phyloP scores from a whole-genome alignment of 129 eudicot genomes.

The Escallonia rubra region DNA sequence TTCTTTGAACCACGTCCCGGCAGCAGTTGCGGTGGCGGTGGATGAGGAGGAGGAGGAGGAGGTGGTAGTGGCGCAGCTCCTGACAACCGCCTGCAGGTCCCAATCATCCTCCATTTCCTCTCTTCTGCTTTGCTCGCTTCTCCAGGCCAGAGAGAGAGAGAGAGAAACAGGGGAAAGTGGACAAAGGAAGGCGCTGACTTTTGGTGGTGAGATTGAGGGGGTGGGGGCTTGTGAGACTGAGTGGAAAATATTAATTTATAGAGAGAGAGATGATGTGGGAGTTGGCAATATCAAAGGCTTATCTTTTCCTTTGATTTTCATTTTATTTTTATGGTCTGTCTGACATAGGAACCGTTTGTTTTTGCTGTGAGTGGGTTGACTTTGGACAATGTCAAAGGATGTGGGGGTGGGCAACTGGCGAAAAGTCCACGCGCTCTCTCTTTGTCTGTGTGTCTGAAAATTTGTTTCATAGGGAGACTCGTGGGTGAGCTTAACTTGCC shows the following conservation, averaged over 20 bases:
- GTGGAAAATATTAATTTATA: conserved; percentile 34
- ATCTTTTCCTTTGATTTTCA: conserved; percentile 1
- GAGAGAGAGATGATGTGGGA: conserved; percentile 12
- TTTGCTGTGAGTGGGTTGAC: conserved; percentile 46
- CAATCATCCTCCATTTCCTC: conserved; percentile 59
- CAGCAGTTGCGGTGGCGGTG: conserved; percentile 21
- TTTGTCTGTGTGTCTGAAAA: neutral
- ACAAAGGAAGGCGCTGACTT: conserved; percentile 99
- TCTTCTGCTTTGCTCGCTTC: neutral
- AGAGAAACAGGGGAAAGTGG: conserved; percentile 16
- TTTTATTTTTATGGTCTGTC: neutral
- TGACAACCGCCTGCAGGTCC: conserved; percentile 93
- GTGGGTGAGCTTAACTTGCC: conserved; percentile 13
- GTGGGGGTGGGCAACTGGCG: conserved; percentile 2
- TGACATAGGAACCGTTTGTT: neutral
- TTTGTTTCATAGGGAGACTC: conserved; percentile 8
- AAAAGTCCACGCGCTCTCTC: conserved; percentile 34
- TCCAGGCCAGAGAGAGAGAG: neutral
- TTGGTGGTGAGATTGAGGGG: conserved; percentile 46
- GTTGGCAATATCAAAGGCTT: conserved; percentile 9
- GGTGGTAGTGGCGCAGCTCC: conserved; percentile 60
- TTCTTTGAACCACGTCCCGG: neutral
- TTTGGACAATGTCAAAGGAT: conserved; percentile 51
- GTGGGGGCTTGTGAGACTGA: conserved; percentile 16
- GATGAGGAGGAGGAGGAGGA: conserved; percentile 28